Conservation (phyloP, 192 early-diverging fungal genomes). For the Hyaloraphidium curvatum region DNA sequence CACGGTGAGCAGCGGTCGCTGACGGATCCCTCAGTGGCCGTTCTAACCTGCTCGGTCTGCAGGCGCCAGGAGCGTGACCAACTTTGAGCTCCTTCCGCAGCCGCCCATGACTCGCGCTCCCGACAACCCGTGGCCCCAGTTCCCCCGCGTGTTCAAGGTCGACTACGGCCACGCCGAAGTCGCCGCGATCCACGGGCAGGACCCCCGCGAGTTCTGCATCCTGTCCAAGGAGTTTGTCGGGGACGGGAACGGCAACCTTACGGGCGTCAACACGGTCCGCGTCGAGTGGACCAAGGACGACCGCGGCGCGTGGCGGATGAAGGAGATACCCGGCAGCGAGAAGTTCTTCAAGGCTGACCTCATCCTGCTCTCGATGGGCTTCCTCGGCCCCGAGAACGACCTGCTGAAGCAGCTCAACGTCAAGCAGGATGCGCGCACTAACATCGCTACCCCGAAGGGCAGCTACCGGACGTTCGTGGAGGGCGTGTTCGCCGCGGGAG, state of each 20-base stretch:
- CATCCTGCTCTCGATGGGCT: constrained; percentile 89
- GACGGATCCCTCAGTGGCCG: not conserved
- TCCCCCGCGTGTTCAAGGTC: constrained; percentile 82
- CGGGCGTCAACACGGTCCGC: constrained; percentile 81
- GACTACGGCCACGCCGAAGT: constrained; percentile 96
- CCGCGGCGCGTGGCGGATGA: constrained; percentile 65
- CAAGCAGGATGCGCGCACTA: constrained; percentile 52
- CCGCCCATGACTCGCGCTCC: constrained; percentile 60
- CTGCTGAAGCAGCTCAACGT: constrained; percentile 62
- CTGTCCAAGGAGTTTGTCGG: constrained; percentile 89
- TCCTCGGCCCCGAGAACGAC: constrained; percentile 78
- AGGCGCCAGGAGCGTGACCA: constrained; percentile 68
- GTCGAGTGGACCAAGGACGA: constrained; percentile 87
- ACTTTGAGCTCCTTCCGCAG: constrained; percentile 94
- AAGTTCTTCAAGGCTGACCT: constrained; percentile 75
- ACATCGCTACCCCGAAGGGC: constrained; percentile 60
- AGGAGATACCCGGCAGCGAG: constrained; percentile 67
- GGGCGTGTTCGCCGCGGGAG: constrained; percentile 83
- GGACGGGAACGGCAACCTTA: constrained; percentile 55
- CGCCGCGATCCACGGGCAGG: constrained; percentile 65
- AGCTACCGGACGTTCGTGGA: constrained; percentile 56
- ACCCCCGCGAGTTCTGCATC: constrained; percentile 88
- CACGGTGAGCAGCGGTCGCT: constrained; percentile 28
- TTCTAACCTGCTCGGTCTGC: not conserved
- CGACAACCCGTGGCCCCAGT: constrained; percentile 98